These are phyloP conservation scores for Calonectria leucothoes DNA, from an alignment of 2,329 filamentous ascomycete species.

Conservation along the genomic window DNA sequence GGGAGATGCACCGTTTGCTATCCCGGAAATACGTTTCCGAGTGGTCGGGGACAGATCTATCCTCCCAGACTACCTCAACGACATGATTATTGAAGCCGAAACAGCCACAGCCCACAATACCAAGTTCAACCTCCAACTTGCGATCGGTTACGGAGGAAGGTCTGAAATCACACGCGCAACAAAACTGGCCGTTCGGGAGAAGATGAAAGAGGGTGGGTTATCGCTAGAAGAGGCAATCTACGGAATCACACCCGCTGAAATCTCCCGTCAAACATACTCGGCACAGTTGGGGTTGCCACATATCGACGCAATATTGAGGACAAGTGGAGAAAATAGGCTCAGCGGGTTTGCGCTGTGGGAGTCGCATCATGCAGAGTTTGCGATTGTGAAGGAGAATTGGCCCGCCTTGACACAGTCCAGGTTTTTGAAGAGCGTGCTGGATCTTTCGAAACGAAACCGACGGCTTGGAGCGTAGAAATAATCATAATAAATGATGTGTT, in stretches of 20 bases:
- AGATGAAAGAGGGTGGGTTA: not conserved
- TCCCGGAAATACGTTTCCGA: constrained; percentile 11
- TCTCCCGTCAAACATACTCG: constrained; percentile 18
- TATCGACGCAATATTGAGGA: constrained; percentile 16
- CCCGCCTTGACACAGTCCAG: constrained; percentile 9
- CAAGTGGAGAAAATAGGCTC: constrained; percentile 17
- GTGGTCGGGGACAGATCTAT: constrained; percentile 16
- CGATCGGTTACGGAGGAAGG: constrained; percentile 13
- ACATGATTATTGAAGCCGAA: constrained; percentile 11
- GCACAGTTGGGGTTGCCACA: constrained; percentile 9
- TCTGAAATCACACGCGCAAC: constrained; percentile 11
- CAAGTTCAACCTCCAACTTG: constrained; percentile 15
- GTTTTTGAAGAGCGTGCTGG: constrained; percentile 7
- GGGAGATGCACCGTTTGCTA: constrained; percentile 8
- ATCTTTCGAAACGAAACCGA: constrained; percentile 12
- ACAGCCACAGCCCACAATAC: constrained; percentile 5
- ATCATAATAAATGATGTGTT: not conserved
- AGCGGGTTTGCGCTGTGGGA: constrained; percentile 20
- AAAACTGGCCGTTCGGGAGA: not conserved
- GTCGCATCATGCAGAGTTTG: constrained; percentile 21
- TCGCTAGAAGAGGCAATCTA: constrained; percentile 8
- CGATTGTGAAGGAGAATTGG: constrained; percentile 18
- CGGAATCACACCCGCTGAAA: not conserved
- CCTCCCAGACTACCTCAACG: constrained; percentile 12
- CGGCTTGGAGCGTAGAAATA: constrained; percentile 9